Evolutionary conservation across 2,329 filamentous ascomycete genomes (phyloP).

Genomic region (Cladosporium sp.): DNA sequence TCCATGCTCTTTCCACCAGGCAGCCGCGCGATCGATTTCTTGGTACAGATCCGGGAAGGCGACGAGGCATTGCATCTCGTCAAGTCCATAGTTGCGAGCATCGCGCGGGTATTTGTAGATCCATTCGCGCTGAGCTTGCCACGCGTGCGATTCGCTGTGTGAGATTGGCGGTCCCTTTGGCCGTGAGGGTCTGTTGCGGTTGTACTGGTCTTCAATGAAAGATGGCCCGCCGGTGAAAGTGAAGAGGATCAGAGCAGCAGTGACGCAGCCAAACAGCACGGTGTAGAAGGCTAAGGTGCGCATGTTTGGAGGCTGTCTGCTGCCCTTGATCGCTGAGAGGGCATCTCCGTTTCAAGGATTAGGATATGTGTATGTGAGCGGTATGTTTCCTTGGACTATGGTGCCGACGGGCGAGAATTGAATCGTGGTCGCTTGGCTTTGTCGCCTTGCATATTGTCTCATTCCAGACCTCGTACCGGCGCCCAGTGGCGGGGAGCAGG

Average conservation of each 20-base stretch:
- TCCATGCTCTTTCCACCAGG: constrained; percentile 21
- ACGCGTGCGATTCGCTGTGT: constrained; percentile 11
- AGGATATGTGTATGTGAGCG: no score
- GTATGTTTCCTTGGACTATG: no score
- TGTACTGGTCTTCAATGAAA: constrained; percentile 12
- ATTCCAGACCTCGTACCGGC: no score
- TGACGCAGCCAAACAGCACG: constrained; percentile 12
- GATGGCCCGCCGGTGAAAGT: constrained; percentile 4
- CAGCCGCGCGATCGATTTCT: constrained; percentile 28
- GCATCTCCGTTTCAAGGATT: background rate
- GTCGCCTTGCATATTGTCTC: no score
- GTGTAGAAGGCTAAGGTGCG: constrained; percentile 17
- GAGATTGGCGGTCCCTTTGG: constrained; percentile 10
- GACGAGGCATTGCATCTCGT: constrained; percentile 25
- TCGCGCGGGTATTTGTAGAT: constrained; percentile 22
- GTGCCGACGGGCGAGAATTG: no score
- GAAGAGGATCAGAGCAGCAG: constrained; percentile 13
- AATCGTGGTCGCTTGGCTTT: no score
- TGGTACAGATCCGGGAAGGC: constrained; percentile 30
- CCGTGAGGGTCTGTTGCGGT: background rate
- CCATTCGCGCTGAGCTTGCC: constrained; percentile 15
- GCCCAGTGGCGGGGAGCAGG: no score
- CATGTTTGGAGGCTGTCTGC: constrained; percentile 8
- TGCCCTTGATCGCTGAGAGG: no score
- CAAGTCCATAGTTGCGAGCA: constrained; percentile 26